phyloP scores from a whole-genome alignment of 306 rosid genomes.

The Quercus glauca region DNA sequence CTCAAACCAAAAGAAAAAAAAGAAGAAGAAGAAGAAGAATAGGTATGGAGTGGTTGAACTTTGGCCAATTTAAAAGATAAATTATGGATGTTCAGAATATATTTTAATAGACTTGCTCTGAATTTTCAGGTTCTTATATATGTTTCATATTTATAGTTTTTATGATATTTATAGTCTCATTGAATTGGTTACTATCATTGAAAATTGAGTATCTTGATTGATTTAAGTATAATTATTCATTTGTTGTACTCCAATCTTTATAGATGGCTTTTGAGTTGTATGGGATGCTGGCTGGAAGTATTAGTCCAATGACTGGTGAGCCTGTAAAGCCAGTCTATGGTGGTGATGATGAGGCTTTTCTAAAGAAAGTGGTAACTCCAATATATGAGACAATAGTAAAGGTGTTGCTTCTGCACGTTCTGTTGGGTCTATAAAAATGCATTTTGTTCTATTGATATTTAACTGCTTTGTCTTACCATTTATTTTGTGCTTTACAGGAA shows the following conservation, averaged over 20 bases:
- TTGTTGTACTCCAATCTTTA: conserved; percentile 6
- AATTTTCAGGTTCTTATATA: neutral
- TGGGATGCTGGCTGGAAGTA: conserved; percentile 87
- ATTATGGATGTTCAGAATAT: neutral
- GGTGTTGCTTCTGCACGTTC: conserved; percentile 38
- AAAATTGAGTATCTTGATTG: neutral
- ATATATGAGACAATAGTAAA: conserved; percentile 72
- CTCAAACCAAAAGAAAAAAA: neutral
- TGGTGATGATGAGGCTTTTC: conserved; percentile 76
- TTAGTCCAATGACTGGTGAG: conserved; percentile 89
- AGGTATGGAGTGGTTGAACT: neutral
- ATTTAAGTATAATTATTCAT: neutral
- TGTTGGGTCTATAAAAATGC: conserved; percentile 7
- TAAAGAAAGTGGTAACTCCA: conserved; percentile 81
- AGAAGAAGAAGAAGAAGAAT: neutral
- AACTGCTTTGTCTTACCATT: conserved; percentile 11
- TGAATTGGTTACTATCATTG: neutral
- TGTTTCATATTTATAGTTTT: neutral
- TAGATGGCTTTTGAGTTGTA: conserved; percentile 98
- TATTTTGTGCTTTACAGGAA: conserved; percentile 50
- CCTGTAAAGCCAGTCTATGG: conserved; percentile 90
- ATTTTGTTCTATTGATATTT: conserved; percentile 8
- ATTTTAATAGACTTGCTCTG: neutral
- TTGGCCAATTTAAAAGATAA: neutral
- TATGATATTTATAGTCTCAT: neutral